phyloP scores from a whole-genome alignment of 805 yeast species.

The Barnettozyma vustinii region DNA sequence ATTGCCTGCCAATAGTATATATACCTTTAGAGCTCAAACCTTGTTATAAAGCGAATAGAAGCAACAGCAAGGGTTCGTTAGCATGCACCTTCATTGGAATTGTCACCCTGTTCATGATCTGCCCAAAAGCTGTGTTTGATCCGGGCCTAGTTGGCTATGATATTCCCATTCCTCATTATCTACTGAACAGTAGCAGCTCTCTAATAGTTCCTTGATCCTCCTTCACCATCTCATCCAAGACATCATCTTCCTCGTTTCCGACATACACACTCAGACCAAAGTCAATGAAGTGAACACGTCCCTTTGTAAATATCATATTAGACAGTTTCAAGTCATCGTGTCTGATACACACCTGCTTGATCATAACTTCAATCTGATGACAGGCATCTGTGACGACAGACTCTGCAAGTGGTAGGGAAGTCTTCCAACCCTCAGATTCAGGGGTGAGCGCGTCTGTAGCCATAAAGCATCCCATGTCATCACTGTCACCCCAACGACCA shows the following conservation, averaged over 20 bases:
- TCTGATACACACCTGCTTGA: neutral
- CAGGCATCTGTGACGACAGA: neutral
- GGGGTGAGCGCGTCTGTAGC: neutral
- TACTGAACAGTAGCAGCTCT: neutral
- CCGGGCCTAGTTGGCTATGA: too few species aligned
- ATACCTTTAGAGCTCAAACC: too few species aligned
- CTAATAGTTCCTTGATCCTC: neutral
- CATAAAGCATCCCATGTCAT: conserved; percentile 1
- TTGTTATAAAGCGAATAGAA: too few species aligned
- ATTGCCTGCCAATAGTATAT: too few species aligned
- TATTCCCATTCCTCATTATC: neutral
- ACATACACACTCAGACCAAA: neutral
- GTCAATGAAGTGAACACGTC: neutral
- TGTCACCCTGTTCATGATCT: too few species aligned
- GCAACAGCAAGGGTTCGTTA: too few species aligned
- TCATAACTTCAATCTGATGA: neutral
- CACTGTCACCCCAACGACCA: neutral
- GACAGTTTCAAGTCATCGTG: neutral
- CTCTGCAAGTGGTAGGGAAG: neutral
- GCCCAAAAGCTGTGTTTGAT: too few species aligned
- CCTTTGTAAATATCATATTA: neutral
- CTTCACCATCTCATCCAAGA: neutral
- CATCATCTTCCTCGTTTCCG: neutral
- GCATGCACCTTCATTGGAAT: too few species aligned
- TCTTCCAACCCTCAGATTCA: neutral